Percentiles rank a stretch among this genome's conserved stretches.
phyloP scores from a whole-genome alignment of 108 stramenopile species.

The Cyclotella choctawhatcheeana region DNA sequence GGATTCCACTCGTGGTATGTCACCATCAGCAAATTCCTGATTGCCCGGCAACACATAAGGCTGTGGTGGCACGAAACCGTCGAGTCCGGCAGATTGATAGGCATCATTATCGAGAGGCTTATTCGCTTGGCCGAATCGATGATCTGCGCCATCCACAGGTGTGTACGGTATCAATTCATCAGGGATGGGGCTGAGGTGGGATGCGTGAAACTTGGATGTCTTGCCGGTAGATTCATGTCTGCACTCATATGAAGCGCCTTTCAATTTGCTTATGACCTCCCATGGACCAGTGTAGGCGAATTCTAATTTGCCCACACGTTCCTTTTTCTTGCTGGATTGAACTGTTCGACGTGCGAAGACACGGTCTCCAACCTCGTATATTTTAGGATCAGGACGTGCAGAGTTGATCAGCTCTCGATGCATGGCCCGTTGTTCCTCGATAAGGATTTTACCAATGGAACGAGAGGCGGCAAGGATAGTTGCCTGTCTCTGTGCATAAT shows the following conservation, averaged over 20 bases:
- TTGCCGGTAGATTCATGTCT: background rate
- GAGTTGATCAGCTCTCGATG: constrained; percentile 22
- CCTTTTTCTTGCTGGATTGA: background rate
- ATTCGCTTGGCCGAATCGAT: constrained; percentile 3
- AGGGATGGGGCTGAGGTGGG: constrained; percentile 16
- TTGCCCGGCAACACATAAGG: background rate
- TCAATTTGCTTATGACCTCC: background rate
- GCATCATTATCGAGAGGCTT: background rate
- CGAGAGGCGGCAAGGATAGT: background rate
- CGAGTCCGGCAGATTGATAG: constrained; percentile 5
- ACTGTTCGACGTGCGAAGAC: constrained; percentile 2
- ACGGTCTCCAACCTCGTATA: background rate
- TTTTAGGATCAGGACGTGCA: background rate
- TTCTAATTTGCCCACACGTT: background rate
- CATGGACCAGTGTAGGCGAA: constrained; percentile 17
- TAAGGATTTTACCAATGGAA: background rate
- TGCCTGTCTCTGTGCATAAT: constrained; percentile 7
- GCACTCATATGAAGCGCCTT: background rate
- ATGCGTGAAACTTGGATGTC: constrained; percentile 10
- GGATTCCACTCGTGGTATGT: too few species aligned
- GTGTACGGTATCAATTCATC: background rate
- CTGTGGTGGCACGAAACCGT: background rate
- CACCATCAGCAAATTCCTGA: too few species aligned
- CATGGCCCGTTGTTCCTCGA: constrained; percentile 7
- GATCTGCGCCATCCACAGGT: background rate